A percentile compares a stretch with the other conserved stretches of the same genome.
phyloP scores from a whole-genome alignment of 2,329 filamentous ascomycete species.

The Calonectria leucothoes region DNA sequence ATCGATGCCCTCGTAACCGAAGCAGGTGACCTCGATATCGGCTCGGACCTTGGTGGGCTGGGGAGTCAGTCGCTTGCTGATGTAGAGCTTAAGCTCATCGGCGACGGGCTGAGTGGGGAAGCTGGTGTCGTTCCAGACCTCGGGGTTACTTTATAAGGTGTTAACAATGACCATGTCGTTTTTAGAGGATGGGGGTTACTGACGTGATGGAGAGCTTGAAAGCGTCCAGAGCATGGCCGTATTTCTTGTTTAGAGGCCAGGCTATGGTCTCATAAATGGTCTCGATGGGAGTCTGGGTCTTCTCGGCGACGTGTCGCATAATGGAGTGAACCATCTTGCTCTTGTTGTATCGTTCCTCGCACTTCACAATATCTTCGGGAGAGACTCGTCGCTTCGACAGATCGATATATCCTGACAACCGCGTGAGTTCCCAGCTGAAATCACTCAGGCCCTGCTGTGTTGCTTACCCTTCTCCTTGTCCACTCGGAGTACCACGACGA shows the following conservation, averaged over 20 bases:
- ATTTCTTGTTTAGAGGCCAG: slow-evolving; percentile 98
- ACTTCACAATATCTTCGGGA: slow-evolving; percentile 97
- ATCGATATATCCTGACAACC: slow-evolving; percentile 83
- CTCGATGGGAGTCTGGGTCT: slow-evolving; percentile 95
- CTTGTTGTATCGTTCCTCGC: slow-evolving; percentile 99
- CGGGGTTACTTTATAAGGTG: slow-evolving; percentile 76
- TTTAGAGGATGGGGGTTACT: slow-evolving; percentile 43
- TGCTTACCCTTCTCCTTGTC: slow-evolving; percentile 95
- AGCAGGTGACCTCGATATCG: slow-evolving; percentile 96
- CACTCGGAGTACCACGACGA: slow-evolving; percentile 97
- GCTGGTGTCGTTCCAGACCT: slow-evolving; percentile 92
- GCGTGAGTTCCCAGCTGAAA: slow-evolving; percentile 39
- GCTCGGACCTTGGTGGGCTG: slow-evolving; percentile 99
- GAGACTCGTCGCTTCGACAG: slow-evolving; percentile 98
- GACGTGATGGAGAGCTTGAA: slow-evolving; percentile 99
- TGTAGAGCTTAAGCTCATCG: slow-evolving; percentile 93
- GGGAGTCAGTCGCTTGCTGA: slow-evolving; percentile 95
- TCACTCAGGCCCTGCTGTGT: slow-evolving; percentile 35
- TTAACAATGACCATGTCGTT: slow-evolving; percentile 21
- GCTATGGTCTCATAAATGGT: slow-evolving; percentile 92
- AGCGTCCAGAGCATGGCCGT: slow-evolving; percentile 94
- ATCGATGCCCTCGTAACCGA: slow-evolving; percentile 97
- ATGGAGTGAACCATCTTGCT: slow-evolving; percentile 99
- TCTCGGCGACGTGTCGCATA: slow-evolving; percentile 98
- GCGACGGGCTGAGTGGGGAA: slow-evolving; percentile 89